These are phyloP conservation scores for Ustilago nuda DNA, from an alignment of 1,284 basidiomycete genomes.

Conservation along the genomic window DNA sequence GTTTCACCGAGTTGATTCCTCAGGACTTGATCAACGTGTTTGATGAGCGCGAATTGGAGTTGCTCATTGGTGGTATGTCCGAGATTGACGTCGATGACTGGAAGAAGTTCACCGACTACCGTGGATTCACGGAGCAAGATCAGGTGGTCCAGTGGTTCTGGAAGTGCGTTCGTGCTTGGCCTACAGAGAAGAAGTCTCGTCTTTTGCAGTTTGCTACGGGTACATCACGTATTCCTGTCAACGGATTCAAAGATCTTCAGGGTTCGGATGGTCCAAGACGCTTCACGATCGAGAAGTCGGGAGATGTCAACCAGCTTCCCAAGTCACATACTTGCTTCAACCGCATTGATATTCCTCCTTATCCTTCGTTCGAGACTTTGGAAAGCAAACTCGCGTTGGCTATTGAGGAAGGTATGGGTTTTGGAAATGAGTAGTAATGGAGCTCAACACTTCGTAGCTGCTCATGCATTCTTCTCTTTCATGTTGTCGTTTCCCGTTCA, in stretches of 20 bases:
- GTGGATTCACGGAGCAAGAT: conserved; percentile 71
- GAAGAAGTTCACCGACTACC: conserved; percentile 76
- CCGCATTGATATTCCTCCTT: conserved; percentile 69
- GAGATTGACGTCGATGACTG: conserved; percentile 87
- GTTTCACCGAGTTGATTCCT: conserved; percentile 94
- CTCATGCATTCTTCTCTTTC: too few relatives aligned
- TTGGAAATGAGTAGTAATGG: conserved; percentile 61
- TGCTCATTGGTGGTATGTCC: conserved; percentile 95
- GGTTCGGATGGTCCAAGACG: conserved; percentile 88
- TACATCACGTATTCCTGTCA: conserved; percentile 95
- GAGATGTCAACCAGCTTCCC: conserved; percentile 66
- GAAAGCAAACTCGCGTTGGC: conserved; percentile 67
- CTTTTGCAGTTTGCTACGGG: conserved; percentile 94
- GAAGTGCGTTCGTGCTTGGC: conserved; percentile 97
- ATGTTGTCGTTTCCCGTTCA: too few relatives aligned
- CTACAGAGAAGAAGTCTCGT: conserved; percentile 92
- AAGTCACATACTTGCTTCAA: conserved; percentile 69
- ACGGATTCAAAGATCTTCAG: conserved; percentile 98
- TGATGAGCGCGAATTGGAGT: conserved; percentile 94
- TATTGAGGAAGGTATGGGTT: conserved; percentile 67
- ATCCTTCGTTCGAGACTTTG: conserved; percentile 61
- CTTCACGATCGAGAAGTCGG: conserved; percentile 69
- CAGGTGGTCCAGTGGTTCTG: conserved; percentile 99
- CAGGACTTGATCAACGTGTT: conserved; percentile 96
- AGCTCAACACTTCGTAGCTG: conserved; percentile 5